A percentile compares a stretch with the other conserved stretches of the same genome.
phyloP scores from a whole-genome alignment of 192 early-diverging fungal genomes.

The Coemansia sp. region DNA sequence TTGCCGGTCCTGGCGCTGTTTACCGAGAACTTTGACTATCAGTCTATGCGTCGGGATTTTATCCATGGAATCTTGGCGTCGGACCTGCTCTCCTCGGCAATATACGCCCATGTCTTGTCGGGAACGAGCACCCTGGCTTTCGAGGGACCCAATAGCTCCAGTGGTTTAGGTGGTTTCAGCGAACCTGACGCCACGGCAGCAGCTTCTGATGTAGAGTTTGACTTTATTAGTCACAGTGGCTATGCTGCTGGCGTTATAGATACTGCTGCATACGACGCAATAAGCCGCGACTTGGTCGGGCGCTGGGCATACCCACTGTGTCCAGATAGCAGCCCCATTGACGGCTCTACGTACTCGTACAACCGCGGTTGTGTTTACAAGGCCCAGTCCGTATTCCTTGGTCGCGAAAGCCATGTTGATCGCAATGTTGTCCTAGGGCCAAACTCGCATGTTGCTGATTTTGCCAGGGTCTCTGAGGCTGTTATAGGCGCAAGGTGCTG shows the following conservation, averaged over 20 bases:
- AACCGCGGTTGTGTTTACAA: conserved; percentile 84
- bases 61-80: conserved; percentile 86
- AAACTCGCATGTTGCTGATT: conserved; percentile 72
- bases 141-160: conserved; percentile 21
- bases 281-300: conserved; percentile 76
- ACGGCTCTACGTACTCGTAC: conserved; percentile 69
- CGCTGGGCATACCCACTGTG: conserved; percentile 95
- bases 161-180: neutral
- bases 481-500: conserved; percentile 81
- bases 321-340: conserved; percentile 80
- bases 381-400: conserved; percentile 69
- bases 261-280: conserved; percentile 66
- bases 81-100: conserved; percentile 80
- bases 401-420: conserved; percentile 62
- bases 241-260: conserved; percentile 65
- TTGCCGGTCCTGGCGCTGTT: conserved; percentile 88
- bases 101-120: conserved; percentile 76
- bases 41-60: conserved; percentile 86
- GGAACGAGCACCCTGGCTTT: conserved; percentile 62
- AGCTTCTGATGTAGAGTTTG: neutral
- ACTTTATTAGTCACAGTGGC: conserved; percentile 29
- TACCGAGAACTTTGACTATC: conserved; percentile 98
- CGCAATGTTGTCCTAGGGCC: conserved; percentile 83
- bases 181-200: neutral
- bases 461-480: conserved; percentile 68